A percentile compares a stretch with the other conserved stretches of the same genome.
phyloP scores from a whole-genome alignment of 805 yeast species.

The Candida maesae region DNA sequence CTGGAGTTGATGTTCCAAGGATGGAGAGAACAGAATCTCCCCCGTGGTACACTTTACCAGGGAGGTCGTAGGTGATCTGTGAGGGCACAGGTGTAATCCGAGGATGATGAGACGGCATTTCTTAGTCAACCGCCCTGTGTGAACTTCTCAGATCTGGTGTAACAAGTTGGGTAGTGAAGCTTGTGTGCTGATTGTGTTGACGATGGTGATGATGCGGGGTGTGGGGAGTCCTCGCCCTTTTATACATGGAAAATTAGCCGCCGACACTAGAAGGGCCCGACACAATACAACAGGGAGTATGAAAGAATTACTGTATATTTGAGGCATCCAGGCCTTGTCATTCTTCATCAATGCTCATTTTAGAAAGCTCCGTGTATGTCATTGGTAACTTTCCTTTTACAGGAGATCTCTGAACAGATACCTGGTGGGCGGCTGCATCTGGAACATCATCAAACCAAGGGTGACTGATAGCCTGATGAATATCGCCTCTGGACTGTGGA shows the following conservation, averaged over 20 bases:
- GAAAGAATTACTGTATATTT: background rate
- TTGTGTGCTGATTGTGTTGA: no score
- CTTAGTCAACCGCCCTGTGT: background rate
- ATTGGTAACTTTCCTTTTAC: conserved; percentile 30
- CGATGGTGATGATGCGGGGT: background rate
- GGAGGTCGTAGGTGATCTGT: no score
- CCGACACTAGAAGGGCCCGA: conserved; percentile 6
- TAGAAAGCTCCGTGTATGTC: conserved; percentile 36
- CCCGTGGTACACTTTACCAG: no score
- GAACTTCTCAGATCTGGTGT: background rate
- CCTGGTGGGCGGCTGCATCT: background rate
- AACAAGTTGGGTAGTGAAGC: background rate
- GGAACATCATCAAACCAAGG: conserved; percentile 64
- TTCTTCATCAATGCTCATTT: conserved; percentile 11
- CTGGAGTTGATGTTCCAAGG: no score
- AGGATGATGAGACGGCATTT: background rate
- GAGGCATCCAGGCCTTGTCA: no score
- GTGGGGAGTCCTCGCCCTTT: background rate
- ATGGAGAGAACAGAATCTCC: no score
- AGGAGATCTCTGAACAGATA: conserved; percentile 28
- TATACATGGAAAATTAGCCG: conserved; percentile 6
- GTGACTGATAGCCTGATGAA: conserved; percentile 79
- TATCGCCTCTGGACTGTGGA: conserved; percentile 69
- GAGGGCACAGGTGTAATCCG: no score
- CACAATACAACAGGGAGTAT: background rate